Evolutionary conservation across 179 eudicot genomes (phyloP), one percentile per base, ranked within the genome.

Genomic region (Gypsophila paniculata): DNA sequence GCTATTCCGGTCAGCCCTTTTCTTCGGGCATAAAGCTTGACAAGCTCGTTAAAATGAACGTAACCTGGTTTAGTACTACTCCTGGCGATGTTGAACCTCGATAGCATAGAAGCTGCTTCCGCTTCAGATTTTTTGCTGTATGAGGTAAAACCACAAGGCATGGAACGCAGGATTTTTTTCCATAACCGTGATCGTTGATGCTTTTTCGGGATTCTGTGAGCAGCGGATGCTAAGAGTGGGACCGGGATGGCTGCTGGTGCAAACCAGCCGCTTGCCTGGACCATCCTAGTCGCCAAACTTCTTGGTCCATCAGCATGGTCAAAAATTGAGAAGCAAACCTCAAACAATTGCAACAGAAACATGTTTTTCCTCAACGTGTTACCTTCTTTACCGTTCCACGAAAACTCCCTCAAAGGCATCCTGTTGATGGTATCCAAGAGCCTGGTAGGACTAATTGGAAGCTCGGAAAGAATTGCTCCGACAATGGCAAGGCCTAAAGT

Each of bases 321-420:
- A 48, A 95, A 95, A 79, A 95, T 92, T 3, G 97, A 91, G 83
- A 91, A 95, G 77, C 97, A 95, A 69, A 90, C 99, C 83, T 95
- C 99, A 51, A 95, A 80, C 69, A 95, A 87, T 73, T 92, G 97
- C 85, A 92, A 73, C 38, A 95, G 86, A 80, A 95, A 92, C 60
- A 72, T 77, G 76, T 87, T 92, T 72, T 76, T 83, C 82, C 95
- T 84, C 60, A 90, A 75, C 21, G 81, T 75, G 72, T 77, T 82
- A 68, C 77, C 82, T 74, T 87, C 97, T 58, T 89, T 85, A 0
- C 90, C 92, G 54, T 66, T 88, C 82, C 87, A 86, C 13, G 85
- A 76, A 54, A 84, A 73, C 65, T 85, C 91, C 81, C 84, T 81
- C 54, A 81, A 80, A 46, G 95, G 96, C 89, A 90, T 89, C 75